phyloP scores from a whole-genome alignment of 1,139 yeast species.

The Magnusiomyces ingens region DNA sequence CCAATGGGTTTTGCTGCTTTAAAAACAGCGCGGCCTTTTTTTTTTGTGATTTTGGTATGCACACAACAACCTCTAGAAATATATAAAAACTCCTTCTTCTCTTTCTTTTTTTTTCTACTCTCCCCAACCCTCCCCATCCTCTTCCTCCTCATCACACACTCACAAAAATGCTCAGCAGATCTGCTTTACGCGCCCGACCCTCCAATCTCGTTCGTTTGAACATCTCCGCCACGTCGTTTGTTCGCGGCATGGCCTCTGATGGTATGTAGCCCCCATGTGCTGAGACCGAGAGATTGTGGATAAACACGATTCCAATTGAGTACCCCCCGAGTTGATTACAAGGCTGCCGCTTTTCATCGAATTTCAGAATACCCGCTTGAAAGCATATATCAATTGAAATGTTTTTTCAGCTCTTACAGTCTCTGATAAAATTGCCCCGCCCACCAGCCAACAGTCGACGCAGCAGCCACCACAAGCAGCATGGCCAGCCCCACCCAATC shows the following conservation, averaged over 20 bases:
- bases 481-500: too few species aligned
- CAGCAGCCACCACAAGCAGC: too few species aligned
- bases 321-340: too few species aligned
- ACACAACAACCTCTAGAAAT: too few species aligned
- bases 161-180: slow-evolving; percentile 19
- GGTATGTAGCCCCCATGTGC: slow-evolving; percentile 24
- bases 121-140: background rate
- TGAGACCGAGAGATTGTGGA: too few species aligned
- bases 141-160: background rate
- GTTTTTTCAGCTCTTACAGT: too few species aligned
- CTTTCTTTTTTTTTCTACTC: slow-evolving; percentile 6
- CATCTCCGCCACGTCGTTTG: slow-evolving; percentile 16
- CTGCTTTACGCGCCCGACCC: slow-evolving; percentile 13
- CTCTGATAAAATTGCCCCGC: too few species aligned
- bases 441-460: too few species aligned
- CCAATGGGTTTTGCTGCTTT: background rate
- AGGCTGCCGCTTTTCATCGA: too few species aligned
- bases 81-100: slow-evolving; percentile 1
- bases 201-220: slow-evolving; percentile 12
- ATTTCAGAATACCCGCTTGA: too few species aligned
- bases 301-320: too few species aligned
- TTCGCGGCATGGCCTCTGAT: slow-evolving; percentile 24
- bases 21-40: background rate
- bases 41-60: background rate
- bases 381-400: too few species aligned